Evolutionary conservation across 1,139 yeast species (phyloP).

Genomic region (Geotrichum siamense): DNA sequence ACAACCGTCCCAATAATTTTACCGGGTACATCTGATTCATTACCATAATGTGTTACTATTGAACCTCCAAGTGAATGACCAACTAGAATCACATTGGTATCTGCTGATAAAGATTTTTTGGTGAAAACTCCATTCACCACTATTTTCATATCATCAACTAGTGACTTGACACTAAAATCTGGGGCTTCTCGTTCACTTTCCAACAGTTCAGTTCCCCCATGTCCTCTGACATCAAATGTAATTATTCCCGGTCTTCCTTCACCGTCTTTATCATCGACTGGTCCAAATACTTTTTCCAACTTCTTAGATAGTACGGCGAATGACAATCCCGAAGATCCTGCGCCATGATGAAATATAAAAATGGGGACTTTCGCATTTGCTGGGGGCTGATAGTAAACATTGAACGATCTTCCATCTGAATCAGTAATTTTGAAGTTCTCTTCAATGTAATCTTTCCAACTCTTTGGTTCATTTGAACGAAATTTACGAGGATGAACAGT

Average conservation of each 20-base stretch:
- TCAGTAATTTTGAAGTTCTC: conserved; percentile 28
- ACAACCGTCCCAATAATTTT: conserved; percentile 53
- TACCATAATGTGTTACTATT: conserved; percentile 49
- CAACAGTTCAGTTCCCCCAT: conserved; percentile 47
- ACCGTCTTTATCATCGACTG: conserved; percentile 21
- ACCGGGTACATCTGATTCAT: conserved; percentile 12
- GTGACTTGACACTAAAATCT: conserved; percentile 45
- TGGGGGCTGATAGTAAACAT: conserved; percentile 58
- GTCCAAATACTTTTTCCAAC: conserved; percentile 30
- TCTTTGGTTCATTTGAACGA: conserved; percentile 4
- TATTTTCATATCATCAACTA: conserved; percentile 51
- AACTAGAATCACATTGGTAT: conserved; percentile 41
- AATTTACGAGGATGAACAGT: conserved; percentile 2
- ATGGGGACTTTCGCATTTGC: conserved; percentile 41
- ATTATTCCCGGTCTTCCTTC: conserved; percentile 28
- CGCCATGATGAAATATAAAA: conserved; percentile 84
- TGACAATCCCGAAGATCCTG: conserved; percentile 81
- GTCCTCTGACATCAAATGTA: conserved; percentile 77
- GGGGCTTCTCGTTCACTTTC: conserved; percentile 20
- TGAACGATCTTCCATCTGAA: conserved; percentile 34
- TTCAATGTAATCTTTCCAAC: conserved; percentile 41
- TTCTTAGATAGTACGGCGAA: conserved; percentile 51
- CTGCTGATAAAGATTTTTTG: conserved; percentile 1
- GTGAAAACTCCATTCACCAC: conserved; percentile 35
- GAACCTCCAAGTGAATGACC: conserved; percentile 97